Conservation (phyloP, 2,329 filamentous ascomycete genomes). For the Aspergillus pseudonomiae region DNA sequence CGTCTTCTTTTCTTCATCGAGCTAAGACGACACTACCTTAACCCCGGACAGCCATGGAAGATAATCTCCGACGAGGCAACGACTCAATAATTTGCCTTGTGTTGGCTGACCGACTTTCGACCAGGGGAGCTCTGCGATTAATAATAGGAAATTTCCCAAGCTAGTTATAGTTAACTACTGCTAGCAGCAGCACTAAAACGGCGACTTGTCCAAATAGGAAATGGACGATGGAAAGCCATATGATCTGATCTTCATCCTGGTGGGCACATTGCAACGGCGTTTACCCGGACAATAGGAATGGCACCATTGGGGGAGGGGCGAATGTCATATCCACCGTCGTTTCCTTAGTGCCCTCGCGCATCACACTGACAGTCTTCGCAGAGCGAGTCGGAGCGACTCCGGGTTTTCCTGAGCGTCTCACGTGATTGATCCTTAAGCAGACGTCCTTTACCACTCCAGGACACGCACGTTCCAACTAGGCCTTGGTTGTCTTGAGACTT, state of each 20-base stretch:
- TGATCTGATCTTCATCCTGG: neutral
- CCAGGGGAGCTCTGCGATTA: neutral
- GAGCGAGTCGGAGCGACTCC: neutral
- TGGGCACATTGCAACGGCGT: neutral
- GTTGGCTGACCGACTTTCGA: slow-evolving; percentile 1
- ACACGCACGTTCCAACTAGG: neutral
- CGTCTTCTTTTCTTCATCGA: neutral
- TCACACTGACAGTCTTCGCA: neutral
- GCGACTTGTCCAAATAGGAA: slow-evolving; percentile 3
- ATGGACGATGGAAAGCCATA: neutral
- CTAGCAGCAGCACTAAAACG: neutral
- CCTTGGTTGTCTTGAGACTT: too few relatives aligned
- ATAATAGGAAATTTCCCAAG: neutral
- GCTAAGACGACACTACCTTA: neutral
- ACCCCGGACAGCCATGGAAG: neutral
- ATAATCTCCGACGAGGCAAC: neutral
- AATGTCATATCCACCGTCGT: neutral
- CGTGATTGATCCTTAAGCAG: neutral
- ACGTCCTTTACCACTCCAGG: neutral
- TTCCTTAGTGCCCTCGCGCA: neutral
- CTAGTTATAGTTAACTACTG: neutral
- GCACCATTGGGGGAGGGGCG: slow-evolving; percentile 1
- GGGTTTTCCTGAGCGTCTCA: neutral
- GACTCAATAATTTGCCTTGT: neutral
- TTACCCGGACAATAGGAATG: neutral